Conservation (phyloP, 1,284 basidiomycete genomes). For the Pseudozyma sp. region DNA sequence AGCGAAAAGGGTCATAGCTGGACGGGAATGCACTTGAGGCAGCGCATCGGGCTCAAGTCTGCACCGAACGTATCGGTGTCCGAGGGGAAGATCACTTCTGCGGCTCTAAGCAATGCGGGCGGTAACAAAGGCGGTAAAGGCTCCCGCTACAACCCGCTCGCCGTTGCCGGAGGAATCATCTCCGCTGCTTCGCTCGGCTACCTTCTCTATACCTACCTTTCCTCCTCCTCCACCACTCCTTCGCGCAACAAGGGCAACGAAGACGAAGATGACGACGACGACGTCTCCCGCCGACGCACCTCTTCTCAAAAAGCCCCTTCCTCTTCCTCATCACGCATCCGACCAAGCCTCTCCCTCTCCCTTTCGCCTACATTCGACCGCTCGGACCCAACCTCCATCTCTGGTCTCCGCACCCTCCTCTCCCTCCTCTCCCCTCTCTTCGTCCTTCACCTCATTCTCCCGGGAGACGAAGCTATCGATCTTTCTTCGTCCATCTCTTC, state of each 20-base stretch:
- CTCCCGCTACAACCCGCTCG: constrained; percentile 19
- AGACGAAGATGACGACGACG: constrained; percentile 33
- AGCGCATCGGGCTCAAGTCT: constrained; percentile 16
- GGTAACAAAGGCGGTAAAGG: constrained; percentile 4
- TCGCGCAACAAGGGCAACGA: background rate
- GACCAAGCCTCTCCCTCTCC: constrained; percentile 30
- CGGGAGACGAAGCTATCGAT: constrained; percentile 12
- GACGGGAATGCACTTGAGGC: constrained; percentile 39
- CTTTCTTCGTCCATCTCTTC: constrained; percentile 11
- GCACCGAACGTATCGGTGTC: background rate
- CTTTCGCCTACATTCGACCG: constrained; percentile 34
- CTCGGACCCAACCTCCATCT: background rate
- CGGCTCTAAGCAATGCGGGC: constrained; percentile 1
- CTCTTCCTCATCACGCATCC: background rate
- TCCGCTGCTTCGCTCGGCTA: constrained; percentile 36
- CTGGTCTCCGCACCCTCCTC: constrained; percentile 26
- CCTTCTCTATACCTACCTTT: constrained; percentile 41
- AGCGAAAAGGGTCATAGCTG: background rate
- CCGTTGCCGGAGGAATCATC: constrained; percentile 34
- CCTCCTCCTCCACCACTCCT: constrained; percentile 3
- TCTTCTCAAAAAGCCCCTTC: background rate
- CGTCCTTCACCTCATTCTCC: constrained; percentile 44
- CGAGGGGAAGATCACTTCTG: background rate
- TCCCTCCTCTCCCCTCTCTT: constrained; percentile 14
- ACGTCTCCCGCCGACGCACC: constrained; percentile 10